Conservation (phyloP, 805 yeast species). For the Saccharomycopsis olivae region DNA sequence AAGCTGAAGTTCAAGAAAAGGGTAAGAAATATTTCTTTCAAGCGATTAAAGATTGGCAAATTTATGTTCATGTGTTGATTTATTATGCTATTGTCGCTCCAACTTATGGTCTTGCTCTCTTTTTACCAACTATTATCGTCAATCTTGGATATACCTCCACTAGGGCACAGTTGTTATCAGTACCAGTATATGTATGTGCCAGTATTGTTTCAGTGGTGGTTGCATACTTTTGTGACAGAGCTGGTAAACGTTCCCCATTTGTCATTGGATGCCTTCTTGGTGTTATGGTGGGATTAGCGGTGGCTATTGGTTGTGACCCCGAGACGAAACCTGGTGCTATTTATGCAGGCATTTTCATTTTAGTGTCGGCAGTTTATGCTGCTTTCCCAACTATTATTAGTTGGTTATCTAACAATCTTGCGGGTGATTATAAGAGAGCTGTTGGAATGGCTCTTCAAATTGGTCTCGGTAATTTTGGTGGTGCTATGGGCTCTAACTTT, state of each 20-base stretch:
- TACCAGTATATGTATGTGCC: slow-evolving; percentile 32
- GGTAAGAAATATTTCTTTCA: slow-evolving; percentile 17
- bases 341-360: slow-evolving; percentile 25
- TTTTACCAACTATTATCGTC: slow-evolving; percentile 34
- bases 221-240: slow-evolving; percentile 23
- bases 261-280: slow-evolving; percentile 21
- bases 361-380: slow-evolving; percentile 25
- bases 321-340: slow-evolving; percentile 21
- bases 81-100: slow-evolving; percentile 26
- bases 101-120: slow-evolving; percentile 30
- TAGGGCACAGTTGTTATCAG: slow-evolving; percentile 33
- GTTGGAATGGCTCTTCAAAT: slow-evolving; percentile 30
- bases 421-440: slow-evolving; percentile 29
- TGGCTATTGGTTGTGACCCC: slow-evolving; percentile 23
- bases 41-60: slow-evolving; percentile 24
- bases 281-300: slow-evolving; percentile 26
- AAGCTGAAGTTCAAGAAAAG: slow-evolving; percentile 9
- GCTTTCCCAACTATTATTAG: slow-evolving; percentile 26
- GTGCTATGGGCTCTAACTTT: slow-evolving; percentile 27
- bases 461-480: slow-evolving; percentile 30
- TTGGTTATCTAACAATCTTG: slow-evolving; percentile 28
- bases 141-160: slow-evolving; percentile 33
- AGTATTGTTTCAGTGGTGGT: slow-evolving; percentile 24
- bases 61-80: slow-evolving; percentile 22
- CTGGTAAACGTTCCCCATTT: slow-evolving; percentile 26